phyloP scores from a whole-genome alignment of 257 asterid species.

The Nicotiana tabacum region DNA sequence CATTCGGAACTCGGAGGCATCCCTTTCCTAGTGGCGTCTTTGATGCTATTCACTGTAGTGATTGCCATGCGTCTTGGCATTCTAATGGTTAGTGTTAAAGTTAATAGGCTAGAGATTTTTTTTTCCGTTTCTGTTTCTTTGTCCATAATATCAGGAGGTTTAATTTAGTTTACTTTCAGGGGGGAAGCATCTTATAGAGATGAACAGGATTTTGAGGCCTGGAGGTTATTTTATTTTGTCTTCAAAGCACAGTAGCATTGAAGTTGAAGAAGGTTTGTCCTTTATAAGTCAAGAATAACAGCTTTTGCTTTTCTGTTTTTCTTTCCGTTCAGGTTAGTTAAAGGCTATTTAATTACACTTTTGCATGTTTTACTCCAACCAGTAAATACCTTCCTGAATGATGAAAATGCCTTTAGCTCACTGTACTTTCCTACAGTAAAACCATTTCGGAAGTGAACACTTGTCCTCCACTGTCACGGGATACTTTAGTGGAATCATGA shows the following conservation, averaged over 20 bases:
- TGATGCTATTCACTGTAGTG: slow-evolving; percentile 84
- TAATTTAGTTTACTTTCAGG: slow-evolving; percentile 43
- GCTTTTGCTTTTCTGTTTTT: not conserved
- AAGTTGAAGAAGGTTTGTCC: slow-evolving; percentile 83
- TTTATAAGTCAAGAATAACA: slow-evolving; percentile 3
- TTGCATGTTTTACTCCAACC: not conserved
- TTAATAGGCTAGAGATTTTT: not conserved
- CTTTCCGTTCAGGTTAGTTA: not conserved
- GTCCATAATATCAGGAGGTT: not conserved
- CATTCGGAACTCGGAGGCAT: slow-evolving; percentile 65
- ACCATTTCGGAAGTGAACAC: not conserved
- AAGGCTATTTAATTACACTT: not conserved
- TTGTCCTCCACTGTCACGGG: not conserved
- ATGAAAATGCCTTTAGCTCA: not conserved
- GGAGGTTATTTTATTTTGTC: slow-evolving; percentile 93
- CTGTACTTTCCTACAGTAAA: not conserved
- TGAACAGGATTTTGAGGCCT: slow-evolving; percentile 91
- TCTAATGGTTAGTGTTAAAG: slow-evolving; percentile 51
- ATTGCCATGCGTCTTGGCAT: slow-evolving; percentile 79
- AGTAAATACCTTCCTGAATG: not conserved
- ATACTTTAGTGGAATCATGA: not conserved
- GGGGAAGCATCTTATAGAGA: slow-evolving; percentile 80
- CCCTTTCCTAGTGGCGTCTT: slow-evolving; percentile 95
- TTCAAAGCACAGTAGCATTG: slow-evolving; percentile 61
- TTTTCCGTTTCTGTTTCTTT: slow-evolving; percentile 16